phyloP scores from a whole-genome alignment of 2,329 filamentous ascomycete genomes.

The Neurospora crassa region DNA sequence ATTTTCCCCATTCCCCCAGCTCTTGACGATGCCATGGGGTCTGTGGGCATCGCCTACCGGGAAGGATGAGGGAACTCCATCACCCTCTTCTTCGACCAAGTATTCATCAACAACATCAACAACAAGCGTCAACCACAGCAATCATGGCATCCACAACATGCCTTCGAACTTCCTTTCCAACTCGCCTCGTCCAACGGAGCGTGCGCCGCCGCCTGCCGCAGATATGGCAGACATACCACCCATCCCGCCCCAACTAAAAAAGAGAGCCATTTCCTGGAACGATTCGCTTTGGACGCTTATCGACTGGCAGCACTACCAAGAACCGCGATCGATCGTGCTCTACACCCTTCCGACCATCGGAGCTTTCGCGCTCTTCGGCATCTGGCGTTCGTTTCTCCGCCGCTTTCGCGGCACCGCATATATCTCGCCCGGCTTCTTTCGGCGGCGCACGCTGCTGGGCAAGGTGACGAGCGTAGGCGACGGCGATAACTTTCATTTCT shows the following conservation, averaged over 20 bases:
- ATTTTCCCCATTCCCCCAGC: background rate
- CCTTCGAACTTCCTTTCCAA: background rate
- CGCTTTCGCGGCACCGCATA: conserved; percentile 71
- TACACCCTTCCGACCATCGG: conserved; percentile 44
- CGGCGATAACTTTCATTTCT: conserved; percentile 91
- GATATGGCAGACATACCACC: background rate
- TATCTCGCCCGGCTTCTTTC: conserved; percentile 66
- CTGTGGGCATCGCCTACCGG: conserved; percentile 5
- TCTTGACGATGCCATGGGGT: conserved; percentile 15
- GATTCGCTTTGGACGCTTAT: conserved; percentile 32
- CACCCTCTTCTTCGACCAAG: background rate
- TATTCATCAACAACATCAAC: background rate
- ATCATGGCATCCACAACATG: background rate
- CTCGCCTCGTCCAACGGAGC: background rate
- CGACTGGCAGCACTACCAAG: conserved; percentile 45
- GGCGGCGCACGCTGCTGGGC: conserved; percentile 68
- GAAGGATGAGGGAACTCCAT: conserved; percentile 5
- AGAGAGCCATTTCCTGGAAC: conserved; percentile 28
- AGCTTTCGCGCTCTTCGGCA: conserved; percentile 49
- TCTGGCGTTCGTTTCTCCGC: conserved; percentile 71
- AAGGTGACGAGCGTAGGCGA: conserved; percentile 90
- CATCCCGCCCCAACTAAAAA: conserved; percentile 9
- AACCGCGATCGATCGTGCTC: conserved; percentile 43
- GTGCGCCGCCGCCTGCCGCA: background rate
- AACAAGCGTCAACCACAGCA: background rate